phyloP scores from a whole-genome alignment of 1,284 basidiomycete species.

The Ustilago bromivora region DNA sequence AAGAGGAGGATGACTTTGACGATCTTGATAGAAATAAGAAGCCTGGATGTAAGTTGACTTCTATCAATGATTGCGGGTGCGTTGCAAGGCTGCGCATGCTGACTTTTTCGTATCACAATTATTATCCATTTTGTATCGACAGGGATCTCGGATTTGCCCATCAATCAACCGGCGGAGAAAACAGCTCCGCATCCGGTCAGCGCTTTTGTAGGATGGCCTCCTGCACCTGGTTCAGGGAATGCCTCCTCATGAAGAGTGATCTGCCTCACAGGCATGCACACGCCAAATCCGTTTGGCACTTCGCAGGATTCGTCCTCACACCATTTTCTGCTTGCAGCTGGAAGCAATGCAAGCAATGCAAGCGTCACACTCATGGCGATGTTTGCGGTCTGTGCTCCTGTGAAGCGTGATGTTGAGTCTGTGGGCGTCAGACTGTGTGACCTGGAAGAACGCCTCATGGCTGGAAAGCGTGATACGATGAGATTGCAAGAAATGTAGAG shows the following conservation, averaged over 20 bases:
- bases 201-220: constrained; percentile 49
- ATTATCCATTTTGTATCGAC: not conserved
- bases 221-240: constrained; percentile 14
- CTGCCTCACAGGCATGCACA: not conserved
- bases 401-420: not conserved
- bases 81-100: not conserved
- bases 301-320: not conserved
- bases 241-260: constrained; percentile 17
- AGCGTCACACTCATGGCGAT: not conserved
- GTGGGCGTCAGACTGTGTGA: not conserved
- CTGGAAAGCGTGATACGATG: not conserved
- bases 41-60: constrained; percentile 35
- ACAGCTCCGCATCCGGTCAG: constrained; percentile 46
- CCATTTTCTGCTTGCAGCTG: not conserved
- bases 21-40: constrained; percentile 37
- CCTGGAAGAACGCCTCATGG: not conserved
- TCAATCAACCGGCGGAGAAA: constrained; percentile 51
- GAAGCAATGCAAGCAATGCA: not conserved
- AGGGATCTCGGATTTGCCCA: constrained; percentile 53
- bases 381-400: constrained; percentile 1
- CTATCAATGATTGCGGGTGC: not conserved
- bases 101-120: not conserved
- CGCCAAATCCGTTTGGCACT: too few relatives aligned
- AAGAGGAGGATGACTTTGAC: constrained; percentile 41
- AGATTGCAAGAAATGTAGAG: not conserved